Evolutionary conservation across 179 eudicot genomes (phyloP), one percentile per base, ranked within the genome.

Genomic region (Gypsophila paniculata): DNA sequence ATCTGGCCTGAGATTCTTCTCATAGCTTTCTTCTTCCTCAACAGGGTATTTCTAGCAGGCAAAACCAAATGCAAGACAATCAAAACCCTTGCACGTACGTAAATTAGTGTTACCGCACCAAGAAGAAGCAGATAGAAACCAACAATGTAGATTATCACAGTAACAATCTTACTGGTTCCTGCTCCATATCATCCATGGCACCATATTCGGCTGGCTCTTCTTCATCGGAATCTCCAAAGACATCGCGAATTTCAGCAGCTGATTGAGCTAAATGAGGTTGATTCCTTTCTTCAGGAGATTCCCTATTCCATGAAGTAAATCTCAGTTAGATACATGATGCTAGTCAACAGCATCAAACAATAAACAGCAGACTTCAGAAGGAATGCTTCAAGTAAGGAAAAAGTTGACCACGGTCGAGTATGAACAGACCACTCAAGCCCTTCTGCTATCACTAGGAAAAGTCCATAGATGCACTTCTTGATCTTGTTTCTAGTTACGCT

Each of bases 181-280:
- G 87, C 77, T 83, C 96, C 69, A 83, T 78, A 61, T 86, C 81
- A 85, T 85, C 84, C 74, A 81, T 90, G 75, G 72, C 89, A 66
- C 78, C 86, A 77, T 88, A 90, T 49, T 83, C 91, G 29, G 86
- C 89, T 68, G 83, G 91, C 81, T 88, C 98, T 73, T 93, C 98
- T 17, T 95, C 98, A 76, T 95, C 99, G 39, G 99, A 92, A 69
- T 95, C 99, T 66, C 99, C 99, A 89, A 95, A 95, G 26, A 95
- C 99, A 76, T 92, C 96, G 83, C 91, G 96, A 54, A 95, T 86
- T 82, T 92, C 99, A 72, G 95, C 89, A 74, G 89, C 88, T 74
- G 97, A 85, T 61, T 87, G 81, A 59, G 82, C 82, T 72, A 81
- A 60, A 21, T 79, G 85, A 77, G 85, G 79, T 66, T 82, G 87